Evolutionary conservation across 2,329 filamentous ascomycete genomes (phyloP).

Genomic region (Coniochaeta sp.): DNA sequence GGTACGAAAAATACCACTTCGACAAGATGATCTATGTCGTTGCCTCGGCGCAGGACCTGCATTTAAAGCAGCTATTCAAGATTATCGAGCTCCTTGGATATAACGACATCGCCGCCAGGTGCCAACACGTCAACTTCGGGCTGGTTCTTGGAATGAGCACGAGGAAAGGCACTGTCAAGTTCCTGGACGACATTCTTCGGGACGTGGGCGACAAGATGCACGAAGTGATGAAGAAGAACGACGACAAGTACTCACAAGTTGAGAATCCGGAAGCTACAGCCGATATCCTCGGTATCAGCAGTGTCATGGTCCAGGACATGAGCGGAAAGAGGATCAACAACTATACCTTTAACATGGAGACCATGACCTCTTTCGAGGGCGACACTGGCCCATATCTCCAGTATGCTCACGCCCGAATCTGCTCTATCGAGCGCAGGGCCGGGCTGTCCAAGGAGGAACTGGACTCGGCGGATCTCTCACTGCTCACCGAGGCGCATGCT

Average conservation of each 20-base stretch:
- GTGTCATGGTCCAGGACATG: conserved; percentile 98
- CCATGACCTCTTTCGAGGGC: conserved; percentile 78
- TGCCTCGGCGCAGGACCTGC: conserved; percentile 63
- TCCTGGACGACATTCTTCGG: conserved; percentile 63
- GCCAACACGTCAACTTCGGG: conserved; percentile 71
- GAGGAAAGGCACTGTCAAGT: conserved; percentile 67
- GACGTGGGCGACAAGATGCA: conserved; percentile 95
- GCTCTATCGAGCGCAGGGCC: conserved; percentile 53
- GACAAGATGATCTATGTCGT: conserved; percentile 80
- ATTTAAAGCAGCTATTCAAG: conserved; percentile 70
- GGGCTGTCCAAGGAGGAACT: conserved; percentile 50
- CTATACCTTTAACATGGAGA: conserved; percentile 70
- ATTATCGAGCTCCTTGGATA: conserved; percentile 66
- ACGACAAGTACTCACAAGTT: conserved; percentile 84
- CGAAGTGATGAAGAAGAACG: conserved; percentile 89
- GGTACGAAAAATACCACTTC: conserved; percentile 56
- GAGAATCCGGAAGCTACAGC: conserved; percentile 74
- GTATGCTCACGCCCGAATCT: conserved; percentile 70
- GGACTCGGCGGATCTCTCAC: conserved; percentile 53
- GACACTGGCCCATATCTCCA: conserved; percentile 82
- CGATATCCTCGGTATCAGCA: conserved; percentile 84
- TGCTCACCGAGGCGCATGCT: conserved; percentile 67
- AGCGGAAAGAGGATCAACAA: conserved; percentile 75
- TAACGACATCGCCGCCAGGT: conserved; percentile 58
- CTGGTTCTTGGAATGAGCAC: conserved; percentile 66